Evolutionary conservation across 106 monocot species (phyloP).

Genomic region (Agapanthus africanus): DNA sequence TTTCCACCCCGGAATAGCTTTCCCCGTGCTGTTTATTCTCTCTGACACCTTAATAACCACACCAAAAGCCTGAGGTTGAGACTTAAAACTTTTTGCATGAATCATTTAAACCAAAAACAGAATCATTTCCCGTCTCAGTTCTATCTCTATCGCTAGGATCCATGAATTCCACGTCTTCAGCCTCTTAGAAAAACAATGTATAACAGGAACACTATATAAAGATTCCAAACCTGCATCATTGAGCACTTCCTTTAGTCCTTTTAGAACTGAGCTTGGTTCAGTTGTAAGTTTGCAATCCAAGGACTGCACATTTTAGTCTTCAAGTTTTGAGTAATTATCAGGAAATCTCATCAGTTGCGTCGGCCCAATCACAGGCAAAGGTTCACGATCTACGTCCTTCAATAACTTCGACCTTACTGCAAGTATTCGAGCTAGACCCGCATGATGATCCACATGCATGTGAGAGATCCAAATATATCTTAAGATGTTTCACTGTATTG

Average conservation of each 20-base stretch:
- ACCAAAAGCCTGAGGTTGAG: constrained; percentile 95
- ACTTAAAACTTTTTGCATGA: no score
- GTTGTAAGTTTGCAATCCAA: constrained; percentile 84
- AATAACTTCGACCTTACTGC: constrained; percentile 58
- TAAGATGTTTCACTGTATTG: constrained; percentile 56
- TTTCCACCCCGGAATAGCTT: constrained; percentile 84
- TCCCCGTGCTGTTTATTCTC: constrained; percentile 47
- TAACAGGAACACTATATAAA: no score
- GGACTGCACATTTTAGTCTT: constrained; percentile 87
- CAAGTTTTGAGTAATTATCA: constrained; percentile 81
- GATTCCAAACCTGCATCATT: constrained; percentile 56
- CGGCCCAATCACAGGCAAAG: constrained; percentile 83
- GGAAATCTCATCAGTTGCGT: constrained; percentile 71
- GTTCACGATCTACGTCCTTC: constrained; percentile 51
- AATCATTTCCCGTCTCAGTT: no score
- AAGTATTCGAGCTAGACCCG: constrained; percentile 49
- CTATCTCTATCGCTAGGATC: no score
- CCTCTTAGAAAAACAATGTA: no score
- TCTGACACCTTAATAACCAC: constrained; percentile 57
- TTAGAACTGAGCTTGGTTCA: constrained; percentile 32
- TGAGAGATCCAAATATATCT: constrained; percentile 91
- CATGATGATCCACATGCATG: constrained; percentile 96
- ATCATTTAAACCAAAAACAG: no score
- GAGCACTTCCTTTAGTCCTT: constrained; percentile 47
- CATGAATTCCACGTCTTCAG: no score